phyloP scores from a whole-genome alignment of 2,329 filamentous ascomycete species.

The Curvularia sp. region DNA sequence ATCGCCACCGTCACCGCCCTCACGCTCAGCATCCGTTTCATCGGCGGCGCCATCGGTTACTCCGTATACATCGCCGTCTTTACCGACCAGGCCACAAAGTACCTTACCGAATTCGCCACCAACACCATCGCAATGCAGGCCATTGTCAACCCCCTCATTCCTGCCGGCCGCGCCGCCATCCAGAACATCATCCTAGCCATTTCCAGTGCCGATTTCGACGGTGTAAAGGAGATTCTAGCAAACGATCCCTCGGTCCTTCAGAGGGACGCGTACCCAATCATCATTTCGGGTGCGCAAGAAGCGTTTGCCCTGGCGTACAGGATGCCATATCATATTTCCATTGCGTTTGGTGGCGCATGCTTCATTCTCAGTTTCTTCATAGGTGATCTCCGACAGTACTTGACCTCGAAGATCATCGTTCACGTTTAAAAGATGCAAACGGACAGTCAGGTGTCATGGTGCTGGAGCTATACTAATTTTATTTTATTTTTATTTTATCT shows the following conservation, averaged over 20 bases:
- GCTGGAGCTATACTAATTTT: background rate
- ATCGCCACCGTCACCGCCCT: slow-evolving; percentile 74
- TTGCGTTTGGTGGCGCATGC: slow-evolving; percentile 65
- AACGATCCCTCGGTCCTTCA: slow-evolving; percentile 54
- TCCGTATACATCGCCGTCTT: slow-evolving; percentile 55
- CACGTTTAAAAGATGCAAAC: slow-evolving; percentile 4
- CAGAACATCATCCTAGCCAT: slow-evolving; percentile 54
- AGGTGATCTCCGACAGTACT: slow-evolving; percentile 59
- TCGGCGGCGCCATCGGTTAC: slow-evolving; percentile 71
- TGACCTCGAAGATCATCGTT: slow-evolving; percentile 30
- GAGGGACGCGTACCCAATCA: slow-evolving; percentile 44
- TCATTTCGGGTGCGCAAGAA: slow-evolving; percentile 64
- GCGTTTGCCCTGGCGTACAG: slow-evolving; percentile 67
- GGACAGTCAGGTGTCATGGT: background rate
- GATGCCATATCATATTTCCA: slow-evolving; percentile 68
- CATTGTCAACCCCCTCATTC: slow-evolving; percentile 49
- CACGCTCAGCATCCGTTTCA: slow-evolving; percentile 72
- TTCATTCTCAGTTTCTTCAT: slow-evolving; percentile 66
- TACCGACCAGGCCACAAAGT: slow-evolving; percentile 31
- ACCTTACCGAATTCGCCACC: slow-evolving; percentile 34
- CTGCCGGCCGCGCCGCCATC: slow-evolving; percentile 59
- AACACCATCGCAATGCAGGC: slow-evolving; percentile 59
- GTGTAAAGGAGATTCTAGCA: slow-evolving; percentile 58
- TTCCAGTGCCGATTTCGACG: slow-evolving; percentile 40
- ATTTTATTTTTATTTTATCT: background rate